Base-by-base conservation (phyloP, 164 flowering plant species). In the Tinospora cordifolia region DNA sequence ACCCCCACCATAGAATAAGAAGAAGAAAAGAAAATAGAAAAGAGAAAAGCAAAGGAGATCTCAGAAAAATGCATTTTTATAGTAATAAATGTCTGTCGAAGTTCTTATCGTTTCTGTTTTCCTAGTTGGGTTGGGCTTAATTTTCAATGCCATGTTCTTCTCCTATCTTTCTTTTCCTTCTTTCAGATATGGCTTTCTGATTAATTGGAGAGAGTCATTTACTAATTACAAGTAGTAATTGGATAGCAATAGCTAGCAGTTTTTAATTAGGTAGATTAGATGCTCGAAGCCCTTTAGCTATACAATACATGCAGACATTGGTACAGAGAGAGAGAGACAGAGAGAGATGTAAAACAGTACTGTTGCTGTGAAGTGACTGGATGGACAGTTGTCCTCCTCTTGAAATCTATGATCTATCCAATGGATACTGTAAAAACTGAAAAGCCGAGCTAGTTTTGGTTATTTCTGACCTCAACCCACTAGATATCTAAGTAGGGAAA, bases 361-460 rank as follows among this genome's bases (percentile, higher is more conserved):
- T 65, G 75, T 38, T 39, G 69, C 44, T 9, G 54, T 82, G 93
- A 88, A 79, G 79, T 83, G 94, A 87, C 86, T 81, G 85, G 86
- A 78, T 74, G 83, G 81, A 78, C 85, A 81, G 84, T 75, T 77
- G 82, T 74, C 79, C 44, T 78, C 72, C 79, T 76, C 78, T 80
- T 79, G 82, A 75, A 85, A 81, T 57, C 63, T 69, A 81, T 81
- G 70, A 84, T 80, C 86, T 80, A 81, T 83, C 83, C 68, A 71
- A 73, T 65, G 76, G 66, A 76, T 72, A 73, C 83, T 64, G 77
- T 82, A 77, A 81, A 77, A 36, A 64, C 36, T 10, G 41, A 76
- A 70, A 75, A 74, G 71, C 40, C 69, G 77, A 75, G 12, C 75
- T 62, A 62, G 19, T 72, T 79, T 72, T 74, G 67, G 76, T 62